These are phyloP conservation scores for Sordariomycetes sp. DNA, from an alignment of 2,329 filamentous ascomycete genomes.

Conservation along the genomic window DNA sequence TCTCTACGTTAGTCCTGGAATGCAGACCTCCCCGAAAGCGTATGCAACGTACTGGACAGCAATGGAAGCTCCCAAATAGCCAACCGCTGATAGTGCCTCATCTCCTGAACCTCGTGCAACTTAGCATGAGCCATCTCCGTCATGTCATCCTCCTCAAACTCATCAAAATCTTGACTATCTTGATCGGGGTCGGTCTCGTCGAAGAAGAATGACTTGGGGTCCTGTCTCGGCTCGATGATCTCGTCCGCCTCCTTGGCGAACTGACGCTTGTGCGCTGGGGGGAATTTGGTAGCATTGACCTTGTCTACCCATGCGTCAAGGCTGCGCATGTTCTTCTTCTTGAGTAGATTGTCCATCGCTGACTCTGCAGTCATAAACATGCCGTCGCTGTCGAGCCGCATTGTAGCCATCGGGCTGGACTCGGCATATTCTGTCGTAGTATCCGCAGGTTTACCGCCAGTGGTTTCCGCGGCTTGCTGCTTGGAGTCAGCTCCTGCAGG, in stretches of 20 bases:
- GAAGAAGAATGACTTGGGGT: constrained; percentile 36
- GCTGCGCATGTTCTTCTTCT: constrained; percentile 20
- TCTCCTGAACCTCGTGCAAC: constrained; percentile 78
- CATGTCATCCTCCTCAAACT: constrained; percentile 76
- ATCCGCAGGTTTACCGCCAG: too few species aligned
- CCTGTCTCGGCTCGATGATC: constrained; percentile 20
- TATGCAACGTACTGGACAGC: constrained; percentile 60
- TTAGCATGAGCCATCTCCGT: constrained; percentile 76
- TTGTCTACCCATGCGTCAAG: constrained; percentile 24
- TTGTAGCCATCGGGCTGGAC: too few species aligned
- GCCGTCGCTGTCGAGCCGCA: too few species aligned
- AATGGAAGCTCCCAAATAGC: constrained; percentile 95
- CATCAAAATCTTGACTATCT: constrained; percentile 43
- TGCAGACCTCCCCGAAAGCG: constrained; percentile 6
- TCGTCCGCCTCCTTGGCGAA: constrained; percentile 19
- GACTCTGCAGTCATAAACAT: too few species aligned
- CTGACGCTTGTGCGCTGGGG: constrained; percentile 12
- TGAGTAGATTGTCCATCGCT: constrained; percentile 25
- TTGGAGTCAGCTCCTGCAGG: not conserved
- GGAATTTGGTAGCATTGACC: constrained; percentile 6
- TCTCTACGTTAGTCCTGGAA: constrained; percentile 1
- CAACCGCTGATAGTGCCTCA: constrained; percentile 79
- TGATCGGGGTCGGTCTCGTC: constrained; percentile 38
- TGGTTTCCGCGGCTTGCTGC: too few species aligned
- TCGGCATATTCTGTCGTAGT: too few species aligned